phyloP scores from a whole-genome alignment of 148 eudicot species.

The Persicaria tinctoria region DNA sequence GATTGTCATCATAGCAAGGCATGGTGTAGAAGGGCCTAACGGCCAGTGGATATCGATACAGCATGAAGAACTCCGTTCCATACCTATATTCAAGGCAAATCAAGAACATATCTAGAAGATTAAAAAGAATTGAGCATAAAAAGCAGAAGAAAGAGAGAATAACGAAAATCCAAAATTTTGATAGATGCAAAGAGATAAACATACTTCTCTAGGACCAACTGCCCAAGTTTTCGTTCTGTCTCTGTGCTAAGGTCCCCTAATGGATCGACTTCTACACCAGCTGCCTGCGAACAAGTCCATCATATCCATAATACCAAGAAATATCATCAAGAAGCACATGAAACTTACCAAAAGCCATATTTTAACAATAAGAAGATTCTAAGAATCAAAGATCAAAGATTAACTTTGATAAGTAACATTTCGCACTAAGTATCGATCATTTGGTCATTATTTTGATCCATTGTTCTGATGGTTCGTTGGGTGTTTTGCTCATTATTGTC shows the following conservation, averaged over 20 bases:
- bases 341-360: background rate
- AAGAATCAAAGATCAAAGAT: background rate
- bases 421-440: background rate
- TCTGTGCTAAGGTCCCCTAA: conserved; percentile 93
- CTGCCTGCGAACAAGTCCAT: conserved; percentile 42
- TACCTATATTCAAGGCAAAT: conserved; percentile 39
- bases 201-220: conserved; percentile 77
- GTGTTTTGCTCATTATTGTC: too few relatives aligned
- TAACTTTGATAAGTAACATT: background rate
- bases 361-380: background rate
- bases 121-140: background rate
- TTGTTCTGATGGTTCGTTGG: too few relatives aligned
- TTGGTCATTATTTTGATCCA: background rate
- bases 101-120: background rate
- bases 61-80: conserved; percentile 87
- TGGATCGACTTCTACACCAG: conserved; percentile 84
- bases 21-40: conserved; percentile 92
- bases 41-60: conserved; percentile 83
- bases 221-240: conserved; percentile 72
- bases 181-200: background rate
- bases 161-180: background rate
- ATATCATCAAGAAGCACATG: conserved; percentile 10
- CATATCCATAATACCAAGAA: background rate
- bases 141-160: background rate
- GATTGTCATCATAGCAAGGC: conserved; percentile 66